Conservation (phyloP, 225 moss, liverwort and hornwort genomes). For the Asterella californica region DNA sequence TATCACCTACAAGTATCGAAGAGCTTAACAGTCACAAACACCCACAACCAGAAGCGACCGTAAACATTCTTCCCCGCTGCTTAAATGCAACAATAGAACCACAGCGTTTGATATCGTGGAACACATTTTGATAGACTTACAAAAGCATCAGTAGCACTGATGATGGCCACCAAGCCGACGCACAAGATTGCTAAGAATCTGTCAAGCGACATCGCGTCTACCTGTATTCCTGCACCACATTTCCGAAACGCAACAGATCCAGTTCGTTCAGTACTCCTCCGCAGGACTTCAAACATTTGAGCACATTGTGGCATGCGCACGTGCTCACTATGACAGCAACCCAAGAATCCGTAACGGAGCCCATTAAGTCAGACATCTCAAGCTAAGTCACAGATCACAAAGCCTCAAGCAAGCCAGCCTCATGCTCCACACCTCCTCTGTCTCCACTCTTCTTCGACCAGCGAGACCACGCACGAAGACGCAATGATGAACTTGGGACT, state of each 20-base stretch:
- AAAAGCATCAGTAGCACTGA: slow-evolving; percentile 6
- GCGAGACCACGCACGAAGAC: background rate
- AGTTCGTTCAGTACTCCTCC: background rate
- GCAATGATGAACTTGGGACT: background rate
- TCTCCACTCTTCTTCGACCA: background rate
- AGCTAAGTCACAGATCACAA: background rate
- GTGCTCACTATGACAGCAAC: background rate
- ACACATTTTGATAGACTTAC: background rate
- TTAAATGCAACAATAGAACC: background rate
- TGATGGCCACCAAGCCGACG: background rate
- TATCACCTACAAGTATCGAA: background rate
- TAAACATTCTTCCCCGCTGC: background rate
- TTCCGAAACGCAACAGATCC: background rate
- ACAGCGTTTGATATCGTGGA: background rate
- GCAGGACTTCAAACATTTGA: background rate
- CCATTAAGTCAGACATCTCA: background rate
- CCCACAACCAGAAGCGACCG: background rate
- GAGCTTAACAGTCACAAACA: background rate
- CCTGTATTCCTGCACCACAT: background rate
- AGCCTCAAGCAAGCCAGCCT: background rate
- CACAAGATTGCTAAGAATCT: background rate
- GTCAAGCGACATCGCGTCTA: background rate
- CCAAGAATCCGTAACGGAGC: background rate
- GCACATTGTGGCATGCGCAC: background rate
- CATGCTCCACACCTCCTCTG: background rate